Conservation (phyloP, 768 basidiomycete species). For the Leccinum sublutescens region DNA sequence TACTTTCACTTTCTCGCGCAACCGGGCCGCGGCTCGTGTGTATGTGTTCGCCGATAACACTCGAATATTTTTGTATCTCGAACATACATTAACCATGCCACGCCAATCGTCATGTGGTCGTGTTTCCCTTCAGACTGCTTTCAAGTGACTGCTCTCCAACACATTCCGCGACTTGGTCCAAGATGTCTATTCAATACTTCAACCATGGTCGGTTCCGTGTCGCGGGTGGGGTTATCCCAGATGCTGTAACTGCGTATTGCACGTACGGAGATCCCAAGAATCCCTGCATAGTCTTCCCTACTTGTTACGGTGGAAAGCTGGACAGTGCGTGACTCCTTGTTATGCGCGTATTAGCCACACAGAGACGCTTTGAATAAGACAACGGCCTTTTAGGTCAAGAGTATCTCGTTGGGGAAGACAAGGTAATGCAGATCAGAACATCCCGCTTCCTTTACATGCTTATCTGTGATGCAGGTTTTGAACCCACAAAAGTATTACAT, state of each 20-base stretch:
- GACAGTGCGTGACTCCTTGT: conserved; percentile 39
- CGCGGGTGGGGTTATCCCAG: conserved; percentile 51
- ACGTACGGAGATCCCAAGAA: conserved; percentile 53
- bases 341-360: neutral
- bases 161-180: neutral
- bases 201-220: conserved; percentile 55
- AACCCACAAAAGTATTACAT: conserved; percentile 52
- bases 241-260: conserved; percentile 58
- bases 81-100: conserved; percentile 1
- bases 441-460: neutral
- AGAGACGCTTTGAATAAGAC: conserved; percentile 9
- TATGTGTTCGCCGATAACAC: neutral
- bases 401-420: conserved; percentile 52
- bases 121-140: neutral
- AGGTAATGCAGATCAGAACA: conserved; percentile 31
- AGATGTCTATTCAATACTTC: conserved; percentile 42
- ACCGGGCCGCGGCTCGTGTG: conserved; percentile 4
- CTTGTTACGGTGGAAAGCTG: conserved; percentile 54
- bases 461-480: conserved; percentile 35
- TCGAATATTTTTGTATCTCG: conserved; percentile 2
- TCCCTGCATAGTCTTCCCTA: conserved; percentile 60
- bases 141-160: neutral
- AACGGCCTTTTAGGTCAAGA: conserved; percentile 40
- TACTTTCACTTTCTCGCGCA: neutral
- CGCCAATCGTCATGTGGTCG: neutral